Evolutionary conservation across 1,284 basidiomycete genomes (phyloP), one percentile per base, ranked within the genome.

Genomic region (Schizophyllum commune): DNA sequence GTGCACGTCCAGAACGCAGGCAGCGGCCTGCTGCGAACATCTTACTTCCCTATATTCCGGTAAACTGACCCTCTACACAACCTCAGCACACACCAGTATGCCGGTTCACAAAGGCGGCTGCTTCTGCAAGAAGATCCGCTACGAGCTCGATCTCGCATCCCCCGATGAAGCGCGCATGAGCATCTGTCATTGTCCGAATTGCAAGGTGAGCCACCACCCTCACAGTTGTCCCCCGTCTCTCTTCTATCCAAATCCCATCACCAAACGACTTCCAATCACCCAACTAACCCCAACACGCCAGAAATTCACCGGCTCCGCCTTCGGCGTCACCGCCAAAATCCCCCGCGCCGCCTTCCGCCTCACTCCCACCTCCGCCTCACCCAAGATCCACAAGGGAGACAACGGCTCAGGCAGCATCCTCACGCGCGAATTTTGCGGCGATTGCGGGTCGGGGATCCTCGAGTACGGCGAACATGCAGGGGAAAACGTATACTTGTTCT

Each of bases 141-240:
- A 65, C 54, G 61, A 64, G 33, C 61, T 68, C 22, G 55, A 58
- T 34, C 55, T 68, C n/a, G 54, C 58, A 17, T 60, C 63, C 1
- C 67, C 62, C 19, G 63, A 65, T 4, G 64, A 65, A 13, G 67
- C 62, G 7, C 57, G 67, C n/a, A 68, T 66, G 5, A 65, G 63
- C 0, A 60, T 68, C 20, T 68, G 66, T 21, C 63, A 68, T 61
- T 68, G 66, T 56, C 59, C 62, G 52, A 66, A 66, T 57, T 68
- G 66, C 61, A 61, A 61, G 62, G 66, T 68, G 51, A 5, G 66
- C 34, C 8, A 11, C 13, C 8, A 47, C 39, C 39, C 17, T 27
- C 27, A 3, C 17, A 47, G 39, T 47, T 8, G 39, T 57, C 22
- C 9, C 54, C 32, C 17, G 4, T n/a, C 51, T 52, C 19, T 0